Percentiles rank a stretch among this genome's conserved stretches.
phyloP scores from a whole-genome alignment of 2,329 filamentous ascomycete genomes.

The Podosphaera aphanis region DNA sequence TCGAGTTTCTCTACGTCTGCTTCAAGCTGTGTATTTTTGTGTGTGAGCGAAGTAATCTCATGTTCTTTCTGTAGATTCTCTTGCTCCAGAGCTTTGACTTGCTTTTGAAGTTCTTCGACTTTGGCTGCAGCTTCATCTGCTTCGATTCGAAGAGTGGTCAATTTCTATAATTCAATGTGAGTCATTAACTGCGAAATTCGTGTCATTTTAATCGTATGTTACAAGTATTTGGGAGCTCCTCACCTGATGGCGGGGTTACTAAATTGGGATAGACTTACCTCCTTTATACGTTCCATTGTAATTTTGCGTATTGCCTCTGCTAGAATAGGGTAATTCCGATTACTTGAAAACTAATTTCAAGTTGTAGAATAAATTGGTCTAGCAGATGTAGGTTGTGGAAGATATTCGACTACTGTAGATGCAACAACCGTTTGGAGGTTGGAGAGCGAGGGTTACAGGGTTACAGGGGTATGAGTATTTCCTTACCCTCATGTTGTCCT shows the following conservation, averaged over 20 bases:
- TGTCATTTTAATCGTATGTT: slow-evolving; percentile 1
- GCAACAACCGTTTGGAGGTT: not conserved
- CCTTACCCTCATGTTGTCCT: not conserved
- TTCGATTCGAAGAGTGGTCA: slow-evolving; percentile 84
- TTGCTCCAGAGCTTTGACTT: slow-evolving; percentile 78
- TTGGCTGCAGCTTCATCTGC: slow-evolving; percentile 63
- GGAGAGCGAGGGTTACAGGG: not conserved
- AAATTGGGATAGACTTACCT: slow-evolving; percentile 33
- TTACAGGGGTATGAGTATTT: not conserved
- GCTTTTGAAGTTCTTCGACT: slow-evolving; percentile 66
- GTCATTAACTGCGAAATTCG: not conserved
- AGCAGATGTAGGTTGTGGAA: not conserved
- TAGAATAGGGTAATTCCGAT: not conserved
- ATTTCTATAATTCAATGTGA: slow-evolving; percentile 38
- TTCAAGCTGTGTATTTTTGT: slow-evolving; percentile 88
- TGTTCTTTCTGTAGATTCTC: slow-evolving; percentile 94
- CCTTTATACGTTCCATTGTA: slow-evolving; percentile 74
- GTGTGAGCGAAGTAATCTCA: slow-evolving; percentile 84
- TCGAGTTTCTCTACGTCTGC: slow-evolving; percentile 83
- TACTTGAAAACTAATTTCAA: not conserved
- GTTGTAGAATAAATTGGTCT: not conserved
- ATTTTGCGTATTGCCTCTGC: slow-evolving; percentile 3
- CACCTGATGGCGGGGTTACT: slow-evolving; percentile 13
- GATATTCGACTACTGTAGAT: not conserved
- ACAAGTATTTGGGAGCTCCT: not conserved